Percentiles rank a stretch among this genome's conserved stretches.
phyloP scores from a whole-genome alignment of 75 land plant genomes.

The Adiantum capillusveneris region DNA sequence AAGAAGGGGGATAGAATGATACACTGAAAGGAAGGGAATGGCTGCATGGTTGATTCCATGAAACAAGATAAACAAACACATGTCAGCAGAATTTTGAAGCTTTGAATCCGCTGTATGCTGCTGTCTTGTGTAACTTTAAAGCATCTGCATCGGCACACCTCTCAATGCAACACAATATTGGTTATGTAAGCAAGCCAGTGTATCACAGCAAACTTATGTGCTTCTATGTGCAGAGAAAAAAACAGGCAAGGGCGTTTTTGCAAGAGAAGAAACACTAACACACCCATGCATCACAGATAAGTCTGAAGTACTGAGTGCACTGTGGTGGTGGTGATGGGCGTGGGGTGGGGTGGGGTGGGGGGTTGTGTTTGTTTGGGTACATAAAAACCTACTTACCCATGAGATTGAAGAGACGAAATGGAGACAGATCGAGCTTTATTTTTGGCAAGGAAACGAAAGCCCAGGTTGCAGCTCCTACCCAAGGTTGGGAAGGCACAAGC shows the following conservation, averaged over 20 bases:
- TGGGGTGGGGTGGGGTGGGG: no score
- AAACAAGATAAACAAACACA: background rate
- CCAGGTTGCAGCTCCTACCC: constrained; percentile 95
- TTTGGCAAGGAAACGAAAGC: constrained; percentile 98
- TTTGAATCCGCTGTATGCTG: no score
- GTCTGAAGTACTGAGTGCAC: background rate
- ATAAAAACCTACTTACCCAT: constrained; percentile 92
- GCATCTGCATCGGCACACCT: no score
- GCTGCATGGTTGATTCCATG: constrained; percentile 37
- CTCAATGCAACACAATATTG: no score
- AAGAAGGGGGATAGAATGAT: constrained; percentile 23
- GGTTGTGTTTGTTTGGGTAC: no score
- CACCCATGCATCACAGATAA: background rate
- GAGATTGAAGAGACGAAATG: constrained; percentile 88
- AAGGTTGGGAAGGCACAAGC: constrained; percentile 85
- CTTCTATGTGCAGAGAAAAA: no score
- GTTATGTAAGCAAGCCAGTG: no score
- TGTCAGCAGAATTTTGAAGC: background rate
- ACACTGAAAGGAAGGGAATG: constrained; percentile 90
- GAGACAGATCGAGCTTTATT: constrained; percentile 78
- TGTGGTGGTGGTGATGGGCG: background rate
- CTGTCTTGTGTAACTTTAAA: no score
- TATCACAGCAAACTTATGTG: no score
- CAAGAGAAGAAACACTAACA: no score
- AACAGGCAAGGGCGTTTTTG: no score